Percentiles rank a stretch among this genome's conserved stretches.
Conservation (phyloP, 305 asterid genomes). For the Fraxinus floribunda region DNA sequence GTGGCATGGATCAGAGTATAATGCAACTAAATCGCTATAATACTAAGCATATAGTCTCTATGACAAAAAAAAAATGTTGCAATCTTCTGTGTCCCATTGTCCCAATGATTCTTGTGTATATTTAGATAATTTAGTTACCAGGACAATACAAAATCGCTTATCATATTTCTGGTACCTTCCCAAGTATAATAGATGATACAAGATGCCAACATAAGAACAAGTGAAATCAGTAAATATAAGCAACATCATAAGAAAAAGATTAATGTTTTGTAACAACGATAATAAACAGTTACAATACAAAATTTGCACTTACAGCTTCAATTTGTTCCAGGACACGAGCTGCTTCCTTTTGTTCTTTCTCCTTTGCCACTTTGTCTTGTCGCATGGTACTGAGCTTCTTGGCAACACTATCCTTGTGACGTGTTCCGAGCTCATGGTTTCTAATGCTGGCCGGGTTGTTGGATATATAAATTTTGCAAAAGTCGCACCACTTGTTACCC, state of each 20-base stretch:
- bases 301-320: constrained; percentile 68
- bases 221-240: background rate
- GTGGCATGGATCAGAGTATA: background rate
- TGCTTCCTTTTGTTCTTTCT: constrained; percentile 72
- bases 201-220: background rate
- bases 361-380: constrained; percentile 71
- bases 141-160: background rate
- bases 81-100: background rate
- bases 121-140: background rate
- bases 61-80: background rate
- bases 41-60: background rate
- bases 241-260: background rate
- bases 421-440: constrained; percentile 91
- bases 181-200: background rate
- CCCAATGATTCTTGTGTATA: background rate
- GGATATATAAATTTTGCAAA: constrained; percentile 92
- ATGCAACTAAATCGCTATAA: background rate
- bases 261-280: background rate
- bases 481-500: constrained; percentile 98
- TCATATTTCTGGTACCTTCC: background rate
- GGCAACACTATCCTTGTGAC: constrained; percentile 82
- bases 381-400: constrained; percentile 79
- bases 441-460: constrained; percentile 88
- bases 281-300: background rate
- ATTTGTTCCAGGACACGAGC: constrained; percentile 75